phyloP scores from a whole-genome alignment of 768 basidiomycete species.

The Tylopilus rubrobrunneus region DNA sequence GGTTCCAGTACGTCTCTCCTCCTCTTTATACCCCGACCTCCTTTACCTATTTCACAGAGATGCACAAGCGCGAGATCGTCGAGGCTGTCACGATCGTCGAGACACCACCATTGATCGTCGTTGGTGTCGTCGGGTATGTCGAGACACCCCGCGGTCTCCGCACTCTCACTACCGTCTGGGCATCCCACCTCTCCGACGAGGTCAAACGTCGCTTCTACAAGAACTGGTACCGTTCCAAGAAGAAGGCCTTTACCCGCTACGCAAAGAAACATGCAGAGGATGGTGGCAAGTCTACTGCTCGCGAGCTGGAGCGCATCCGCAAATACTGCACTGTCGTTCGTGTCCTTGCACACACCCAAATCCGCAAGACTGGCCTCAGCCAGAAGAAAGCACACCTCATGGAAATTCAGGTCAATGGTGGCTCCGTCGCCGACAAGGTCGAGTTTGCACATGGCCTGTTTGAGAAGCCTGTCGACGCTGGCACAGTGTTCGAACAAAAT shows the following conservation, averaged over 20 bases:
- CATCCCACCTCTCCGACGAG: slow-evolving; percentile 96
- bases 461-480: slow-evolving; percentile 91
- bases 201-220: slow-evolving; percentile 99
- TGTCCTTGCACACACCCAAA: slow-evolving; percentile 98
- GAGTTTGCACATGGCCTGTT: slow-evolving; percentile 91
- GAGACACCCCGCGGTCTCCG: slow-evolving; percentile 99
- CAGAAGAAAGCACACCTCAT: slow-evolving; percentile 99
- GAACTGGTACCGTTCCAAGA: slow-evolving; percentile 99
- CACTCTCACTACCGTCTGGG: slow-evolving; percentile 98
- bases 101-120: slow-evolving; percentile 93
- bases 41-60: slow-evolving; percentile 56
- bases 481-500: slow-evolving; percentile 89
- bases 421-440: slow-evolving; percentile 94
- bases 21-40: too few species aligned
- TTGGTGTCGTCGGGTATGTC: slow-evolving; percentile 99
- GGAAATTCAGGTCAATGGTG: slow-evolving; percentile 99
- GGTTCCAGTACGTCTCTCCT: slow-evolving; percentile 81
- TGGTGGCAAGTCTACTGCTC: slow-evolving; percentile 83
- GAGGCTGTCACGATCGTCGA: slow-evolving; percentile 96
- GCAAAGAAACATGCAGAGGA: slow-evolving; percentile 99
- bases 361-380: slow-evolving; percentile 93
- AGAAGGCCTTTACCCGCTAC: slow-evolving; percentile 99
- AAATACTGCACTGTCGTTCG: slow-evolving; percentile 99
- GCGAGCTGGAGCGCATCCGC: slow-evolving; percentile 98
- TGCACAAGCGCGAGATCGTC: slow-evolving; percentile 99